Conservation (phyloP, 2,329 filamentous ascomycete genomes). For the Colletotrichum sp. region DNA sequence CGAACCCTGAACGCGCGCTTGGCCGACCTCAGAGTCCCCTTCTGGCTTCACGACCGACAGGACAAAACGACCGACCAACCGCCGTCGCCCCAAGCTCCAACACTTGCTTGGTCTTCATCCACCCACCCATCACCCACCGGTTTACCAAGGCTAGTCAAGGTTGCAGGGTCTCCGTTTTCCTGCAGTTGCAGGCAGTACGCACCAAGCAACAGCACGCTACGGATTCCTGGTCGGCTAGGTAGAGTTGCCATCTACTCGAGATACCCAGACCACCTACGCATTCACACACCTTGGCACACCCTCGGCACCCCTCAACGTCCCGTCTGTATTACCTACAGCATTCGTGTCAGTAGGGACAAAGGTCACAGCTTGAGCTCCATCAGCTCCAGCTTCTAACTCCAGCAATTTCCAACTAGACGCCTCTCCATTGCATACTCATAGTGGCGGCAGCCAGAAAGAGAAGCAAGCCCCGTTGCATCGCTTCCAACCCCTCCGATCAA, state of each 20-base stretch:
- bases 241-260: background rate
- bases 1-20: conserved; percentile 3
- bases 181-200: background rate
- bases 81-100: conserved; percentile 3
- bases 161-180: conserved; percentile 7
- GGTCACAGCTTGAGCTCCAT: background rate
- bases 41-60: conserved; percentile 16
- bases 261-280: background rate
- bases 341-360: background rate
- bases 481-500: conserved; percentile 6
- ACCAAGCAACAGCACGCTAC: background rate
- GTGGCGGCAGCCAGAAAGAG: background rate
- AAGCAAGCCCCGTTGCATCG: background rate
- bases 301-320: background rate
- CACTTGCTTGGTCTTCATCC: background rate
- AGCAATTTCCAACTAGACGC: background rate
- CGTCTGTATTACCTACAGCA: background rate
- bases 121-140: background rate
- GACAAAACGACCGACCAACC: conserved; percentile 8
- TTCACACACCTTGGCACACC: background rate
- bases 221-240: background rate
- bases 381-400: background rate
- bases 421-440: background rate
- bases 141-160: background rate
- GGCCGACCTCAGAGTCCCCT: background rate